Percentiles rank a stretch among this genome's conserved stretches.
These are phyloP conservation scores for Aspergillus tamarii DNA, from an alignment of 2,329 filamentous ascomycete genomes.

Conservation along the genomic window DNA sequence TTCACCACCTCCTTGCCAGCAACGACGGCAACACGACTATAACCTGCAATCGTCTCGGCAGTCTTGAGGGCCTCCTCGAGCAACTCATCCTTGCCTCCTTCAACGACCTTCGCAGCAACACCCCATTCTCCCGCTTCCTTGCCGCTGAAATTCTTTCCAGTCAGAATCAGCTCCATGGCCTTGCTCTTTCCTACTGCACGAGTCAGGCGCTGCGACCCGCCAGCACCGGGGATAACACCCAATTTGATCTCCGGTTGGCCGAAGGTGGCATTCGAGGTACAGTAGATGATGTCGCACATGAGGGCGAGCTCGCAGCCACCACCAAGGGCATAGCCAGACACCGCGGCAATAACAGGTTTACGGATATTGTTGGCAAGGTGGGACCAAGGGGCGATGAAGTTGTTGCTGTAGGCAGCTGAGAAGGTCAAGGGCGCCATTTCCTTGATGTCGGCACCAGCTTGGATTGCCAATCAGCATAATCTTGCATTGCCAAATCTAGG, in stretches of 20 bases:
- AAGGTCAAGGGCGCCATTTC: conserved; percentile 96
- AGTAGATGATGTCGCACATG: conserved; percentile 97
- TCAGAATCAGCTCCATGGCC: conserved; percentile 90
- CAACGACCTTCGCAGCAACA: conserved; percentile 80
- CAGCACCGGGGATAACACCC: conserved; percentile 87
- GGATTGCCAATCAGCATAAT: conserved; percentile 2
- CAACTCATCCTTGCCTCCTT: conserved; percentile 73
- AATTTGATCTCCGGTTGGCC: conserved; percentile 98
- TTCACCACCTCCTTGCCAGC: conserved; percentile 98
- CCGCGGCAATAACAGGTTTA: conserved; percentile 91
- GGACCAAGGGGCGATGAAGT: conserved; percentile 97
- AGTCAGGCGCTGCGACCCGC: conserved; percentile 86
- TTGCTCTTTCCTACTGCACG: conserved; percentile 79
- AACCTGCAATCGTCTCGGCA: conserved; percentile 85
- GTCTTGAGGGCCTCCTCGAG: conserved; percentile 80
- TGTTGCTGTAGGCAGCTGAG: conserved; percentile 78
- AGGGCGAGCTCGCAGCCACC: conserved; percentile 96
- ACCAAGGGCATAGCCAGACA: conserved; percentile 91
- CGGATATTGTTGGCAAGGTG: conserved; percentile 80
- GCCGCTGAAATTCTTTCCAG: conserved; percentile 81
- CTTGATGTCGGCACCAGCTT: conserved; percentile 94
- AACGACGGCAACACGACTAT: conserved; percentile 83
- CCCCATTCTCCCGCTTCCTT: conserved; percentile 88
- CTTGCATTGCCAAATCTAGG: background rate
- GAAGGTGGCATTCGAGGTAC: conserved; percentile 81